Percentiles rank a stretch among this genome's conserved stretches.
phyloP scores from a whole-genome alignment of 805 yeast genomes.

The Kodamaea restingae region DNA sequence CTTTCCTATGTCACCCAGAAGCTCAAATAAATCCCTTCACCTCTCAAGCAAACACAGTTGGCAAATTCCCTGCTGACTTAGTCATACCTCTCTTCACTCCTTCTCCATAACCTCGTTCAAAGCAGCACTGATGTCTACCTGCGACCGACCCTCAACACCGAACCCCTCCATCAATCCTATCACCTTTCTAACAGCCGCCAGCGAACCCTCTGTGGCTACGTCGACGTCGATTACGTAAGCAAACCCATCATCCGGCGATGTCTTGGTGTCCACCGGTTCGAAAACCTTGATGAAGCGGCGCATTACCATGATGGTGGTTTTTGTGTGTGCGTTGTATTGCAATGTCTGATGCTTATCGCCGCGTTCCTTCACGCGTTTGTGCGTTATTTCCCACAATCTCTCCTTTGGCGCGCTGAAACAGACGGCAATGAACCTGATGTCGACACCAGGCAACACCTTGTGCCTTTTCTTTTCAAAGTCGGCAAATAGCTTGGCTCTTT shows the following conservation, averaged over 20 bases:
- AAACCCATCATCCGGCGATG: constrained; percentile 25
- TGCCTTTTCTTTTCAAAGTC: constrained; percentile 3
- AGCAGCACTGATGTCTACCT: constrained; percentile 31
- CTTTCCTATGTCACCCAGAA: no score
- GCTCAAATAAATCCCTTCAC: no score
- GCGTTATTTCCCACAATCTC: constrained; percentile 49
- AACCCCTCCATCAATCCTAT: constrained; percentile 12
- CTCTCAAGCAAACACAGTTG: no score
- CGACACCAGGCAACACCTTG: constrained; percentile 14
- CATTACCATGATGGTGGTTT: constrained; percentile 59
- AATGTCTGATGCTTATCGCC: constrained; percentile 90
- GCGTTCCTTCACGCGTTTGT: constrained; percentile 54
- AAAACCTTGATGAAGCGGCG: constrained; percentile 67
- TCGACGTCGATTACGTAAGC: constrained; percentile 10
- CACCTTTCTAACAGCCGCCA: constrained; percentile 12
- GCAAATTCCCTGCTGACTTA: no score
- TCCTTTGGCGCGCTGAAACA: constrained; percentile 42
- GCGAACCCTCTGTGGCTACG: background rate
- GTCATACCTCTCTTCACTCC: no score
- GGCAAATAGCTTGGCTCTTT: constrained; percentile 43
- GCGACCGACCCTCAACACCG: constrained; percentile 14
- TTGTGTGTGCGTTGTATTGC: constrained; percentile 46
- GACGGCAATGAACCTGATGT: constrained; percentile 58
- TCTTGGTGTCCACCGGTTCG: constrained; percentile 57
- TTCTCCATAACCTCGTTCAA: constrained; percentile 45